Evolutionary conservation across 768 basidiomycete genomes (phyloP).

Genomic region (Boletus vinaceobasis): DNA sequence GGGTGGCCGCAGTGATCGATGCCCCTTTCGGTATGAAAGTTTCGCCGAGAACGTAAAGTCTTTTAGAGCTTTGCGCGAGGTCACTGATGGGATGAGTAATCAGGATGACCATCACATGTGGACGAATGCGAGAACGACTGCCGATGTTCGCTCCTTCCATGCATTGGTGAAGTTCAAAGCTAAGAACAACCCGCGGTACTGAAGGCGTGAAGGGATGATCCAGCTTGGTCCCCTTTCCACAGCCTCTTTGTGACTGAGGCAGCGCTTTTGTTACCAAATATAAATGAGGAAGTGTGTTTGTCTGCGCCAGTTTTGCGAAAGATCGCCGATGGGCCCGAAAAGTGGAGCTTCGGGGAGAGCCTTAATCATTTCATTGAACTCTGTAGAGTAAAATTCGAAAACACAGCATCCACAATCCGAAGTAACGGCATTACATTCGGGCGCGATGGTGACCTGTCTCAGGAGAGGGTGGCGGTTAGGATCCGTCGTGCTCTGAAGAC

Average conservation of each 20-base stretch:
- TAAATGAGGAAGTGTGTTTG: constrained; percentile 74
- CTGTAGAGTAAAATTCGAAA: constrained; percentile 8
- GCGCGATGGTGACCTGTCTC: constrained; percentile 52
- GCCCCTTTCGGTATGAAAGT: no score
- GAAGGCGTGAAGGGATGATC: constrained; percentile 15
- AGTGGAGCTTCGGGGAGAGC: constrained; percentile 46
- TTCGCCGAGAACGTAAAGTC: no score
- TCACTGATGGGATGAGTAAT: no score
- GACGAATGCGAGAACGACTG: no score
- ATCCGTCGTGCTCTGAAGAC: constrained; percentile 26
- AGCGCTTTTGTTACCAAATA: constrained; percentile 71
- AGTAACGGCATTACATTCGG: no score
- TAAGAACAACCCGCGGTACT: constrained; percentile 4
- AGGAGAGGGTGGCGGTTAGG: constrained; percentile 58
- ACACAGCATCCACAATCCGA: constrained; percentile 73
- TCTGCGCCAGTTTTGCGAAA: constrained; percentile 79
- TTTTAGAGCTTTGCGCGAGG: no score
- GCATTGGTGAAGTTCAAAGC: constrained; percentile 30
- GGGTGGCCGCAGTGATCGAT: no score
- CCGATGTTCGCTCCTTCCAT: no score
- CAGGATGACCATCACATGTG: no score
- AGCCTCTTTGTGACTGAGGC: constrained; percentile 60
- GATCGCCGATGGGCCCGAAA: constrained; percentile 50
- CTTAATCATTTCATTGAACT: constrained; percentile 15
- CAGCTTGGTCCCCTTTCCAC: constrained; percentile 44